These are phyloP conservation scores for Abrus precatorius DNA, from an alignment of 306 rosid species.

Conservation along the genomic window DNA sequence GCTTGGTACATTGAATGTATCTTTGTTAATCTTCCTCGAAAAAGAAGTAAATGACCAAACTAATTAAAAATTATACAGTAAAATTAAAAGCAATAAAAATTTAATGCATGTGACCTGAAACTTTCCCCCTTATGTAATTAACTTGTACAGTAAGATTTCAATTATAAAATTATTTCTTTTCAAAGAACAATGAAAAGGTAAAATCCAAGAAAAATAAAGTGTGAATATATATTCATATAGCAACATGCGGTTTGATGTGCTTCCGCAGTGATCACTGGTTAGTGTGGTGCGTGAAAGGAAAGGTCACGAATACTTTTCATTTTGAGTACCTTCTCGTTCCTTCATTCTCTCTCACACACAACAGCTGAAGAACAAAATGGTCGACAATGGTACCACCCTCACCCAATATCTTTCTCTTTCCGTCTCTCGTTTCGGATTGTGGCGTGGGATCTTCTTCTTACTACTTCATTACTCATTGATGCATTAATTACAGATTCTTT, in stretches of 20 bases:
- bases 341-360: conserved; percentile 3
- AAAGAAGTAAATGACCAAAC: not conserved
- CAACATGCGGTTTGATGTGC: not conserved
- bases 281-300: conserved; percentile 47
- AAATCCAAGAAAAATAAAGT: not conserved
- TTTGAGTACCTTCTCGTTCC: conserved; percentile 15
- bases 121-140: too few relatives aligned
- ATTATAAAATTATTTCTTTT: not conserved
- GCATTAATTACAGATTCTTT: conserved; percentile 59
- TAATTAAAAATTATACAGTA: not conserved
- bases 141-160: not conserved
- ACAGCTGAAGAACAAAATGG: conserved; percentile 55
- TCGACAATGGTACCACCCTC: conserved; percentile 54
- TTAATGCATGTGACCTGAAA: not conserved
- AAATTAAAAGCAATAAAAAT: not conserved
- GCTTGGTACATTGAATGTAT: too few relatives aligned
- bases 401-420: conserved; percentile 16
- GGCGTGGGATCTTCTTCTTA: not conserved
- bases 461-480: not conserved
- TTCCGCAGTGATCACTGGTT: not conserved
- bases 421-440: not conserved
- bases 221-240: not conserved
- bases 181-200: not conserved
- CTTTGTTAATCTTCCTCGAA: not conserved
- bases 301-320: conserved; percentile 4